These are phyloP conservation scores for Taxawa tesnikishii DNA, from an alignment of 2,329 filamentous ascomycete species.

Conservation along the genomic window DNA sequence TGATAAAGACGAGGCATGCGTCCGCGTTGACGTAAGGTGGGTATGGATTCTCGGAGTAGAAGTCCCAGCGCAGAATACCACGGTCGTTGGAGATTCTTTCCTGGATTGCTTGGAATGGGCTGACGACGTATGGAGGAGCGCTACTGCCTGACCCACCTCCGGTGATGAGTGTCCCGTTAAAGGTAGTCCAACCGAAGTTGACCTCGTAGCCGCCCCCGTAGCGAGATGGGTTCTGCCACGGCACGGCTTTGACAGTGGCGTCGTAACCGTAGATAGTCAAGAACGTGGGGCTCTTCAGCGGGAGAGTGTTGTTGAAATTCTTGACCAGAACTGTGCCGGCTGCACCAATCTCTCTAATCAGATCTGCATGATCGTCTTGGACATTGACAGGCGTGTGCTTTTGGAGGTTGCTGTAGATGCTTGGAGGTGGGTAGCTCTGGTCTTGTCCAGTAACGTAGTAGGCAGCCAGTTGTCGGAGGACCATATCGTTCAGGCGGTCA, in stretches of 20 bases:
- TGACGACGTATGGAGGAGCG: slow-evolving; percentile 8
- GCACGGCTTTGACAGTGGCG: slow-evolving; percentile 18
- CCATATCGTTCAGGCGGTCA: slow-evolving; percentile 47
- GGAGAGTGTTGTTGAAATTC: slow-evolving; percentile 44
- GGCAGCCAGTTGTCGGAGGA: slow-evolving; percentile 32
- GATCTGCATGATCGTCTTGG: slow-evolving; percentile 36
- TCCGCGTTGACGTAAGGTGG: slow-evolving; percentile 6
- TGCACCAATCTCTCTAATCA: slow-evolving; percentile 39
- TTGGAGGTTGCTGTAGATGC: slow-evolving; percentile 39
- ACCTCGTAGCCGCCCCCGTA: slow-evolving; percentile 24
- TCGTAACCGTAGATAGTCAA: slow-evolving; percentile 28
- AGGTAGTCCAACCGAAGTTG: slow-evolving; percentile 16
- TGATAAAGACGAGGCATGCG: slow-evolving; percentile 11
- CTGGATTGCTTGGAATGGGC: slow-evolving; percentile 11
- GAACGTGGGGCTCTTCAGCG: slow-evolving; percentile 32
- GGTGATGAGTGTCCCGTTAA: slow-evolving; percentile 13
- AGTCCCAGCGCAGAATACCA: slow-evolving; percentile 23
- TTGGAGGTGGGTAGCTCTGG: slow-evolving; percentile 41
- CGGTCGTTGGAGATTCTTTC: slow-evolving; percentile 17
- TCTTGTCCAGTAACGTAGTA: slow-evolving; percentile 50
- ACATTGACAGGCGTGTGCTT: slow-evolving; percentile 6
- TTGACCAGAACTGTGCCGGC: slow-evolving; percentile 51
- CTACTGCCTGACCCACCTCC: slow-evolving; percentile 10
- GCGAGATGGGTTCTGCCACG: slow-evolving; percentile 20
- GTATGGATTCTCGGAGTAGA: slow-evolving; percentile 18